Conservation (phyloP, 1,284 basidiomycete species). For the Bjerkandera adusta region DNA sequence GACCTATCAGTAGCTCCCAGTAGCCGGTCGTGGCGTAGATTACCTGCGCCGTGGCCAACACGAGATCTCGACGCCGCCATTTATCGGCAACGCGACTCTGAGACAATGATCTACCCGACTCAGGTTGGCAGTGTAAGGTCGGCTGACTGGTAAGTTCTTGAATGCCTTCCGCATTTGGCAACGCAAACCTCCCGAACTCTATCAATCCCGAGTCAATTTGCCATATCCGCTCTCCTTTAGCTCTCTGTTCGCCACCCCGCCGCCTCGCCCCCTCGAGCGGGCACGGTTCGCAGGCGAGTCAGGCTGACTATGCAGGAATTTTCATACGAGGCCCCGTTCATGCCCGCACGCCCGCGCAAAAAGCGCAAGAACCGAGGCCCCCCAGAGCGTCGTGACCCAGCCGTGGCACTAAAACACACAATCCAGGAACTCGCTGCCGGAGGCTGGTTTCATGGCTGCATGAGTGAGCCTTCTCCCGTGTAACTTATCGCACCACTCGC, state of each 20-base stretch:
- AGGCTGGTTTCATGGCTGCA: conserved; percentile 28
- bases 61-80: too few relatives aligned
- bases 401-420: conserved; percentile 23
- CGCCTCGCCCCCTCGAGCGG: background rate
- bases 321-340: conserved; percentile 35
- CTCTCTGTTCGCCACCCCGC: background rate
- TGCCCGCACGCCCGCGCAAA: conserved; percentile 31
- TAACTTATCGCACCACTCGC: background rate
- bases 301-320: conserved; percentile 23
- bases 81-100: too few relatives aligned
- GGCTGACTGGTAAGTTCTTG: too few relatives aligned
- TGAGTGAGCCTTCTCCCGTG: conserved; percentile 21
- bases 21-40: too few relatives aligned
- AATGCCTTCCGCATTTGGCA: too few relatives aligned
- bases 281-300: background rate
- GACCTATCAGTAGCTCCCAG: too few relatives aligned
- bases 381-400: conserved; percentile 18
- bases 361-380: conserved; percentile 30
- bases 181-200: too few relatives aligned
- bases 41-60: too few relatives aligned
- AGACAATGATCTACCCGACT: too few relatives aligned
- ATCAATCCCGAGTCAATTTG: too few relatives aligned
- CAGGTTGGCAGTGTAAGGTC: too few relatives aligned
- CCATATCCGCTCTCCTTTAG: background rate
- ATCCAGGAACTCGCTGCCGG: conserved; percentile 24